phyloP scores from a whole-genome alignment of 2,329 filamentous ascomycete genomes.

The Venturia oleaginea region DNA sequence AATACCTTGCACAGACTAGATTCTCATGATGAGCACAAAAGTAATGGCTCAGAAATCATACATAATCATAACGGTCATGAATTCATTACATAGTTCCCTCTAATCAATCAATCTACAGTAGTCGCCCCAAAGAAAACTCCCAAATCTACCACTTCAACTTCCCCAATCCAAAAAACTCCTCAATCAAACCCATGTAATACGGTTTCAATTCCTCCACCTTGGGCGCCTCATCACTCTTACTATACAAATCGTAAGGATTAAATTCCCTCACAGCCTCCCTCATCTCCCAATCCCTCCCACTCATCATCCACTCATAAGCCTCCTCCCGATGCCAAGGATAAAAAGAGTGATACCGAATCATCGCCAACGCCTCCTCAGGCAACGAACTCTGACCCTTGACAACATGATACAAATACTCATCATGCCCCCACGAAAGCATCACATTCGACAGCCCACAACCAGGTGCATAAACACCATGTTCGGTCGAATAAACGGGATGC shows the following conservation, averaged over 20 bases:
- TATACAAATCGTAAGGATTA: conserved; percentile 87
- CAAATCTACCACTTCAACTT: conserved; percentile 60
- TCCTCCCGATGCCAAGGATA: conserved; percentile 84
- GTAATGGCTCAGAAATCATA: too few species aligned
- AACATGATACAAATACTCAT: conserved; percentile 81
- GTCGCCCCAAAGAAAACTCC: too few species aligned
- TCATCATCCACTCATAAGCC: conserved; percentile 76
- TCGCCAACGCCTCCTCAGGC: conserved; percentile 74
- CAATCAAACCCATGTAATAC: conserved; percentile 65
- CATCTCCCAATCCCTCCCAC: conserved; percentile 71
- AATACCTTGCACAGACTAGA: neutral
- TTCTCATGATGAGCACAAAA: too few species aligned
- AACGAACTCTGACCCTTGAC: conserved; percentile 73
- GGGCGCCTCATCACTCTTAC: conserved; percentile 77
- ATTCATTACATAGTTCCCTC: neutral
- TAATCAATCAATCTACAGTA: neutral
- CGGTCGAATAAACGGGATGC: conserved; percentile 64
- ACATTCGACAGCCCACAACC: conserved; percentile 79
- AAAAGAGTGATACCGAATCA: conserved; percentile 90
- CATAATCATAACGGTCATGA: neutral
- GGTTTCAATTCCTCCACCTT: conserved; percentile 67
- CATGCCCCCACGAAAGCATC: conserved; percentile 85
- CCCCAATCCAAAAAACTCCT: conserved; percentile 63
- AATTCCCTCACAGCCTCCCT: conserved; percentile 74
- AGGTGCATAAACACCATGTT: conserved; percentile 69